A percentile compares a stretch with the other conserved stretches of the same genome.
phyloP scores from a whole-genome alignment of 352 stramenopile genomes.

The Globisporangium paroecandrum region DNA sequence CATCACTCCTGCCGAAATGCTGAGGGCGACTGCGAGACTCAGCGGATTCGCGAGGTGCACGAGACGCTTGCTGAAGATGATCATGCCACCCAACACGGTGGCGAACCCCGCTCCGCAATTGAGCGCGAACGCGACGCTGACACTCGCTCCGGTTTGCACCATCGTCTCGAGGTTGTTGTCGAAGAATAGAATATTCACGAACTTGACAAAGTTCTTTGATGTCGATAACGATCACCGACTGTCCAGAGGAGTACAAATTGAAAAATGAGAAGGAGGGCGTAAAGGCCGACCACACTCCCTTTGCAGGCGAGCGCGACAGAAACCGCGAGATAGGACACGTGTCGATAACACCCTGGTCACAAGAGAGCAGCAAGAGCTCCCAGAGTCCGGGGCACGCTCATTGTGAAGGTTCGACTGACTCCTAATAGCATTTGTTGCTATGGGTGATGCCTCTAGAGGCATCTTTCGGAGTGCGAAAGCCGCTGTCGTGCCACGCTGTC shows the following conservation, averaged over 20 bases:
- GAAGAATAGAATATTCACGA: background rate
- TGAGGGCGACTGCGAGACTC: conserved; percentile 53
- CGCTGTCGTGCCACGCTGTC: background rate
- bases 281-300: background rate
- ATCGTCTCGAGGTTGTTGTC: conserved; percentile 19
- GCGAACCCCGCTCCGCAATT: conserved; percentile 49
- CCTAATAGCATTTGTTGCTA: background rate
- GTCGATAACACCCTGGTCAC: background rate
- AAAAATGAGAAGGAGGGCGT: background rate
- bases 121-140: conserved; percentile 46
- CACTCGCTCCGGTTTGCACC: conserved; percentile 30
- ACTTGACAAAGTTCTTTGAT: background rate
- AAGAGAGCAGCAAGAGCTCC: background rate
- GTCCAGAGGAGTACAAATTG: background rate
- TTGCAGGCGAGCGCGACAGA: background rate
- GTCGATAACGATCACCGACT: background rate
- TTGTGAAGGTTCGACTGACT: background rate
- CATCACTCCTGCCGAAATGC: conserved; percentile 65
- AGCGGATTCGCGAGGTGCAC: conserved; percentile 56
- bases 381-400: background rate
- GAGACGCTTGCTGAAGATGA: conserved; percentile 69
- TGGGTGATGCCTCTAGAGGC: background rate
- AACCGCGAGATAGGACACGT: background rate
- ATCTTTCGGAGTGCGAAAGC: background rate
- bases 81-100: conserved; percentile 55